Evolutionary conservation across 805 yeast species (phyloP).

Genomic region (Sungouiella blattae): DNA sequence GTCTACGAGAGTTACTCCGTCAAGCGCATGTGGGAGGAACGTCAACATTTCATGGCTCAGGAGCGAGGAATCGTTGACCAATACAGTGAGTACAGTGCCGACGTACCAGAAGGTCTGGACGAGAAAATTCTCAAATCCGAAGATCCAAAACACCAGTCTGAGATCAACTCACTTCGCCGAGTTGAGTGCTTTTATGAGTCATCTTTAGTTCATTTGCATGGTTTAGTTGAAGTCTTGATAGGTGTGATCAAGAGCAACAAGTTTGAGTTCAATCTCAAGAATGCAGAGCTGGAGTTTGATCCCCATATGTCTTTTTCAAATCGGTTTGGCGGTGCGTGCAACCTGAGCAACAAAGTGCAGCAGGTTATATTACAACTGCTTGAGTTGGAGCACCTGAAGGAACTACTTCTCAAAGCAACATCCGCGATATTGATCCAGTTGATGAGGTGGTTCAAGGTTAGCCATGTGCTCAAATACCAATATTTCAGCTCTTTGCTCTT

Average conservation of each 20-base stretch:
- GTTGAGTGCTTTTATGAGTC: constrained; percentile 59
- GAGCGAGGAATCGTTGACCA: constrained; percentile 54
- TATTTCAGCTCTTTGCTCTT: constrained; percentile 66
- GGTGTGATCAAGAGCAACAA: constrained; percentile 59
- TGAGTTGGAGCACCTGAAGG: constrained; percentile 60
- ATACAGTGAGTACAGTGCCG: constrained; percentile 10
- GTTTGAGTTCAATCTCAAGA: constrained; percentile 31
- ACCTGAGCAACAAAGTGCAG: constrained; percentile 6
- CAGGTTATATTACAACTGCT: constrained; percentile 37
- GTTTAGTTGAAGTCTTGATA: constrained; percentile 60
- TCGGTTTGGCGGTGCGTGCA: constrained; percentile 6
- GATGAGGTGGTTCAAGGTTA: constrained; percentile 73
- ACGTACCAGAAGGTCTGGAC: neutral
- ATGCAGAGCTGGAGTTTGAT: constrained; percentile 34
- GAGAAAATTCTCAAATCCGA: constrained; percentile 21
- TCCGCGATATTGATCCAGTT: constrained; percentile 51
- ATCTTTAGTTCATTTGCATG: constrained; percentile 53
- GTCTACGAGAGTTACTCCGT: constrained; percentile 65
- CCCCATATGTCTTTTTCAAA: constrained; percentile 27
- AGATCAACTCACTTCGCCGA: constrained; percentile 43
- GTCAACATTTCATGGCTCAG: constrained; percentile 65
- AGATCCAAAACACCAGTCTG: constrained; percentile 30
- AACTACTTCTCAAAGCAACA: constrained; percentile 56
- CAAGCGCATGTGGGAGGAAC: constrained; percentile 67
- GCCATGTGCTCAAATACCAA: constrained; percentile 77